phyloP scores from a whole-genome alignment of 2,329 filamentous ascomycete genomes.

The Neonectria coccinea region DNA sequence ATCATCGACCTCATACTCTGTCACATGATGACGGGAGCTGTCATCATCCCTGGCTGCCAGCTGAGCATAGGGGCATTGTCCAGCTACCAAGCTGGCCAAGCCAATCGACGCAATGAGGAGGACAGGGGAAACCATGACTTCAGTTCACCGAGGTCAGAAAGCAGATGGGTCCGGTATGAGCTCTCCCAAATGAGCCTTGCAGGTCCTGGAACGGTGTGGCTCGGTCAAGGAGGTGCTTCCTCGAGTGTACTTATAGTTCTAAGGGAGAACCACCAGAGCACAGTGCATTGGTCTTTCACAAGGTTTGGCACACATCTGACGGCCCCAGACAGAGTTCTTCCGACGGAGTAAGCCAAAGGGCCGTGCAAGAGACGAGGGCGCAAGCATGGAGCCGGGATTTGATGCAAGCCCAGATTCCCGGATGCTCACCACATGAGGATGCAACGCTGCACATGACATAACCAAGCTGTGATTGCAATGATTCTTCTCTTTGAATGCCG shows the following conservation, averaged over 20 bases:
- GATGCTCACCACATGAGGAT: conserved; percentile 16
- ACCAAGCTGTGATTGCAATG: conserved; percentile 12
- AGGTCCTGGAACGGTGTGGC: not conserved
- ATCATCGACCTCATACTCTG: conserved; percentile 62
- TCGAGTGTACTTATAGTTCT: conserved; percentile 33
- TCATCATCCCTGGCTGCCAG: conserved; percentile 44
- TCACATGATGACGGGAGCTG: conserved; percentile 49
- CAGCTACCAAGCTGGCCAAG: conserved; percentile 44
- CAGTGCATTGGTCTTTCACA: not conserved
- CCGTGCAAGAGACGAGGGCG: conserved; percentile 6
- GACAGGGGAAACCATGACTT: conserved; percentile 44
- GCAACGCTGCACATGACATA: conserved; percentile 16
- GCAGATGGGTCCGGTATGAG: not conserved
- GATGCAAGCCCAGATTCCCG: conserved; percentile 23
- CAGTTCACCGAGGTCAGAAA: not conserved
- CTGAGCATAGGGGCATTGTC: conserved; percentile 51
- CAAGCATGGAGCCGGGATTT: conserved; percentile 2
- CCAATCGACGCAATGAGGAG: conserved; percentile 42
- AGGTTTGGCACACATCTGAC: not conserved
- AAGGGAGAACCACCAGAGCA: not conserved
- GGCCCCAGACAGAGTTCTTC: conserved; percentile 5
- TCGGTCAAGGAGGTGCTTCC: not conserved
- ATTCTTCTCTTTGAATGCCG: not conserved
- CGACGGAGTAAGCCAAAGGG: conserved; percentile 6
- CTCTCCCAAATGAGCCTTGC: not conserved